phyloP scores from a whole-genome alignment of 78 protist species.

The Anaeramoeba flamelloides region DNA sequence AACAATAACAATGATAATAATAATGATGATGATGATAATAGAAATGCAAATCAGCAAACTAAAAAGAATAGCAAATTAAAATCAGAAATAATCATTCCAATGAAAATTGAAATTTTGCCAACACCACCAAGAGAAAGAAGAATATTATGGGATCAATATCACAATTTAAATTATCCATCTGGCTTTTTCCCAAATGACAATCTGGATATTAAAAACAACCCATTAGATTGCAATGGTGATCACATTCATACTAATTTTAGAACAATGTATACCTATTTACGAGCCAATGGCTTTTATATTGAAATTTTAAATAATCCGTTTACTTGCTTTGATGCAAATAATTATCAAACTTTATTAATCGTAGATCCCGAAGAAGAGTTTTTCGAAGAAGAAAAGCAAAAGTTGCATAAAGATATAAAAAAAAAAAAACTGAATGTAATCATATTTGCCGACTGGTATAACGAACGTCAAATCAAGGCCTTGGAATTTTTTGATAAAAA shows the following conservation, averaged over 20 bases:
- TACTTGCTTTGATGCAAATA: slow-evolving; percentile 64
- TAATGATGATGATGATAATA: slow-evolving; percentile 19
- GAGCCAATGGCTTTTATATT: slow-evolving; percentile 34
- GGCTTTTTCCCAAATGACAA: slow-evolving; percentile 75
- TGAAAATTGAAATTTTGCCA: slow-evolving; percentile 33
- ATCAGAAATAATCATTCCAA: slow-evolving; percentile 26
- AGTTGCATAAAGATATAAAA: slow-evolving; percentile 43
- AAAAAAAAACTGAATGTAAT: slow-evolving; percentile 52
- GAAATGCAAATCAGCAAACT: slow-evolving; percentile 23
- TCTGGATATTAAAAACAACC: slow-evolving; percentile 30
- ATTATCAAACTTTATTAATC: slow-evolving; percentile 65
- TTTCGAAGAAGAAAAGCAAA: slow-evolving; percentile 35
- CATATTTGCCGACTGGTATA: slow-evolving; percentile 44
- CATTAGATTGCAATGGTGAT: slow-evolving; percentile 90
- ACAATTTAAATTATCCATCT: slow-evolving; percentile 58
- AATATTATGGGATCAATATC: slow-evolving; percentile 75
- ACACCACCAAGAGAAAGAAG: slow-evolving; percentile 60
- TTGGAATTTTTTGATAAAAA: slow-evolving; percentile 64
- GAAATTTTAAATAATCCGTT: slow-evolving; percentile 33
- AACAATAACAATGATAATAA: neutral
- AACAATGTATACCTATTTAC: slow-evolving; percentile 23
- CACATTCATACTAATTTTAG: slow-evolving; percentile 75
- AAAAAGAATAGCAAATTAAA: too few relatives aligned
- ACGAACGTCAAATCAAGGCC: slow-evolving; percentile 32
- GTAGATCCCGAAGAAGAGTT: slow-evolving; percentile 83